A percentile compares a stretch with the other conserved stretches of the same genome.
Conservation (phyloP, 2,329 filamentous ascomycete species). For the Fusarium subtropicale region DNA sequence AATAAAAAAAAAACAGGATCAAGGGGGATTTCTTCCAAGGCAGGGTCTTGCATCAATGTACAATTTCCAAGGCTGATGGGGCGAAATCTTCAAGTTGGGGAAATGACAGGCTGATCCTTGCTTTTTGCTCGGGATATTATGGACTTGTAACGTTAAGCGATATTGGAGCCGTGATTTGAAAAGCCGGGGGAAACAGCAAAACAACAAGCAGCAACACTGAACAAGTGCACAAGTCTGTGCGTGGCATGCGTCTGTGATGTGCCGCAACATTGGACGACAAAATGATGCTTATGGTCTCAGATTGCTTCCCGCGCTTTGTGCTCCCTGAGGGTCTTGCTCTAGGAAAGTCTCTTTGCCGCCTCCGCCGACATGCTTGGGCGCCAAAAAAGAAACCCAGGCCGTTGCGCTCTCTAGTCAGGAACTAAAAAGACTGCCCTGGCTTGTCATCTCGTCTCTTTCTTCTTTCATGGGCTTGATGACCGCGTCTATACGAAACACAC, state of each 20-base stretch:
- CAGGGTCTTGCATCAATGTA: conserved; percentile 15
- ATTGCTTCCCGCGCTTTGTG: conserved; percentile 9
- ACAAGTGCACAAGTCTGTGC: conserved; percentile 11
- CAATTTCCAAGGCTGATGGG: conserved; percentile 18
- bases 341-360: neutral
- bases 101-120: conserved; percentile 17
- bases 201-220: neutral
- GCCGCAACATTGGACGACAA: conserved; percentile 12
- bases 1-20: neutral
- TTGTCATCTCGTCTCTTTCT: conserved; percentile 39
- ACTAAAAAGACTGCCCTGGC: conserved; percentile 4
- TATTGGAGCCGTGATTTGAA: conserved; percentile 32
- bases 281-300: conserved; percentile 3
- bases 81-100: neutral
- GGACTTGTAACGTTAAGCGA: conserved; percentile 31
- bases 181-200: conserved; percentile 6
- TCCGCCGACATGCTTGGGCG: conserved; percentile 5
- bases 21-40: conserved; percentile 5
- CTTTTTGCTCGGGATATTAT: conserved; percentile 23
- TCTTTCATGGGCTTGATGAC: conserved; percentile 11
- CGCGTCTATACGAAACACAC: conserved; percentile 26
- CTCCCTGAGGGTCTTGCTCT: neutral
- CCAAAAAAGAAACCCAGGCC: conserved; percentile 13
- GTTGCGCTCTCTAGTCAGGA: neutral
- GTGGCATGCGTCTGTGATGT: neutral